These are phyloP conservation scores for Poronia punctata DNA, from an alignment of 495 filamentous ascomycete species.

Conservation along the genomic window DNA sequence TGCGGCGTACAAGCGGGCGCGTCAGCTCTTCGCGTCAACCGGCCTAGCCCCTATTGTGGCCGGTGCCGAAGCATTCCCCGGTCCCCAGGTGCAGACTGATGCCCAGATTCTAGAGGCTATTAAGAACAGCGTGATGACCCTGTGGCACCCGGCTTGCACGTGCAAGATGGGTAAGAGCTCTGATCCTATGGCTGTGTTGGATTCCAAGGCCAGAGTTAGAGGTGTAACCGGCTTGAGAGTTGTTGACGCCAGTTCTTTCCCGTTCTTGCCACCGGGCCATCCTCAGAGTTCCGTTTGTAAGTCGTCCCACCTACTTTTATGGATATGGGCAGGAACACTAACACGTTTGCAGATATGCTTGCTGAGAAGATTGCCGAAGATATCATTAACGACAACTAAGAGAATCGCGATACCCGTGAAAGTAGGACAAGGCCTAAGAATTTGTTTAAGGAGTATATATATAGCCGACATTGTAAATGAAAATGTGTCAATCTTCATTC, in stretches of 20 bases:
- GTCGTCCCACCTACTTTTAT: slow-evolving; percentile 31
- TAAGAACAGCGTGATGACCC: slow-evolving; percentile 27
- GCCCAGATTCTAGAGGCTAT: slow-evolving; percentile 40
- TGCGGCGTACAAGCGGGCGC: slow-evolving; percentile 35
- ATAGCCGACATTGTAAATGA: too few species aligned
- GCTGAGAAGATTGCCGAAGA: slow-evolving; percentile 56
- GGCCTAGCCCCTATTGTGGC: slow-evolving; percentile 16
- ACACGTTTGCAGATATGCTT: slow-evolving; percentile 37
- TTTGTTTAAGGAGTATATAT: too few species aligned
- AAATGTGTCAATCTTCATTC: too few species aligned
- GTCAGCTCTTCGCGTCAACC: slow-evolving; percentile 24
- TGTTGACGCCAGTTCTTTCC: slow-evolving; percentile 52
- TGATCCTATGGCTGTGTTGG: slow-evolving; percentile 49
- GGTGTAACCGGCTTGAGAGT: slow-evolving; percentile 48
- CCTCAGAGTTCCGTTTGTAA: slow-evolving; percentile 33
- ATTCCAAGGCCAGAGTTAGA: slow-evolving; percentile 43
- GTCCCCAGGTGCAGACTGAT: slow-evolving; percentile 35
- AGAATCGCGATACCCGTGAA: too few species aligned
- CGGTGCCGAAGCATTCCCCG: slow-evolving; percentile 39
- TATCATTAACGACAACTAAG: slow-evolving; percentile 26
- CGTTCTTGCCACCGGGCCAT: slow-evolving; percentile 49
- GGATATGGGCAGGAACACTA: slow-evolving; percentile 10
- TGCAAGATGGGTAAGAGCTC: slow-evolving; percentile 44
- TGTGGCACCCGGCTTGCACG: slow-evolving; percentile 47
- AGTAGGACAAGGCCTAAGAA: too few species aligned